These are phyloP conservation scores for Aspergillus wentii DNA, from an alignment of 495 filamentous ascomycete species.

Conservation along the genomic window DNA sequence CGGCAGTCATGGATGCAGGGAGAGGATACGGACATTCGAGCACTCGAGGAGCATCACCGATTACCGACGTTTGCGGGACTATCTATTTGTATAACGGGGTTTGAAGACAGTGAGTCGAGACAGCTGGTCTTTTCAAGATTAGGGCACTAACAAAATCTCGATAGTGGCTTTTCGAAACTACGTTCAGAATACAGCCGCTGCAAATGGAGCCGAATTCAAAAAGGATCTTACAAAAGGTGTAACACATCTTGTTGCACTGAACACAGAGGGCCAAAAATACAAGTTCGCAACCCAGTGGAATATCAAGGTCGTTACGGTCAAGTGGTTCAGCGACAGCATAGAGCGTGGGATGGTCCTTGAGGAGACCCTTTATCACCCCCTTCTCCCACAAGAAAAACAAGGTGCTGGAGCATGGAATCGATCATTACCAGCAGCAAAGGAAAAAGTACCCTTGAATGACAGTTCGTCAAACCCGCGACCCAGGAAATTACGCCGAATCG, in stretches of 20 bases:
- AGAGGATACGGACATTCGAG: conserved; percentile 67
- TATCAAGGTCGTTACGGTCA: conserved; percentile 67
- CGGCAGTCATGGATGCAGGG: conserved; percentile 77
- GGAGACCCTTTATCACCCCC: conserved; percentile 75
- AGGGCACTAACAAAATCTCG: conserved; percentile 9
- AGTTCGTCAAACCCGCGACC: conserved; percentile 29
- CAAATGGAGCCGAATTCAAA: conserved; percentile 75
- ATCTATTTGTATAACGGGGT: conserved; percentile 83
- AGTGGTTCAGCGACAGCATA: conserved; percentile 84
- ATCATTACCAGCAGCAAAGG: conserved; percentile 27
- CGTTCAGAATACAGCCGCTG: conserved; percentile 58
- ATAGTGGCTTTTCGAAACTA: conserved; percentile 60
- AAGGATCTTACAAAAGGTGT: conserved; percentile 78
- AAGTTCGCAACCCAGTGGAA: conserved; percentile 75
- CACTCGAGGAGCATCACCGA: conserved; percentile 56
- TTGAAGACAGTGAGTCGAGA: conserved; percentile 66
- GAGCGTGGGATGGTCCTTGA: conserved; percentile 92
- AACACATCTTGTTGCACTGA: conserved; percentile 79
- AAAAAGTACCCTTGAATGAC: conserved; percentile 19
- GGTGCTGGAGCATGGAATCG: conserved; percentile 76
- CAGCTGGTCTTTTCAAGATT: background rate
- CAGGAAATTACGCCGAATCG: conserved; percentile 71
- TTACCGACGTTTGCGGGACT: conserved; percentile 60
- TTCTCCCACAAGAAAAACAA: conserved; percentile 59
- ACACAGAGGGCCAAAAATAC: conserved; percentile 81